Conservation (phyloP, 352 stramenopile species). For the Phytopythium montanum region DNA sequence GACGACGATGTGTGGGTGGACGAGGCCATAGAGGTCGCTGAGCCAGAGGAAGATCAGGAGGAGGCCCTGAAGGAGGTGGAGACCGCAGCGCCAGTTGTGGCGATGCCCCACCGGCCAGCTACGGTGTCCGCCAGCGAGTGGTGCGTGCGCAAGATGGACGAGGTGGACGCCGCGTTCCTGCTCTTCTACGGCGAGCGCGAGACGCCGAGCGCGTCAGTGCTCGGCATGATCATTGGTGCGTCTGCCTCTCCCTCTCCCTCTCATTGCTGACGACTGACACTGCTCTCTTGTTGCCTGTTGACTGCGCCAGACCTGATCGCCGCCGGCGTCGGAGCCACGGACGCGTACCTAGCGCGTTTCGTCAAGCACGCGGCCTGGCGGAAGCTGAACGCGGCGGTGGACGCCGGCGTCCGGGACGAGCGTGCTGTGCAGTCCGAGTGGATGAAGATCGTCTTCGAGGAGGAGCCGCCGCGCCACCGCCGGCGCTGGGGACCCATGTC, state of each 20-base stretch:
- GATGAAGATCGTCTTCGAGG: slow-evolving; percentile 81
- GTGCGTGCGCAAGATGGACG: slow-evolving; percentile 30
- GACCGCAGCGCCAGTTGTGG: no score
- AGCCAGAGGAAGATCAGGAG: no score
- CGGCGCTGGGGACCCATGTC: slow-evolving; percentile 33
- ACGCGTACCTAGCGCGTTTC: slow-evolving; percentile 24
- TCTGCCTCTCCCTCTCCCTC: background rate
- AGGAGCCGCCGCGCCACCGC: slow-evolving; percentile 23
- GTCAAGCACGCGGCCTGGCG: slow-evolving; percentile 52
- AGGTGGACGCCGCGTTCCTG: slow-evolving; percentile 65
- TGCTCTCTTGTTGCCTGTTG: background rate
- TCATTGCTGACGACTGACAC: background rate
- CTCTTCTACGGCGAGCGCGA: slow-evolving; percentile 65
- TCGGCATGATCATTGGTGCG: slow-evolving; percentile 59
- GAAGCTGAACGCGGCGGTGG: slow-evolving; percentile 42
- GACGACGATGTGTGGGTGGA: background rate
- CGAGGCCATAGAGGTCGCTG: no score
- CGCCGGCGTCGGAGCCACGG: slow-evolving; percentile 26
- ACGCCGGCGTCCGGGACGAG: slow-evolving; percentile 29
- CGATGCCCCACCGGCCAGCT: background rate
- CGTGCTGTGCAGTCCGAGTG: slow-evolving; percentile 55
- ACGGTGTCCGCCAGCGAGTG: background rate
- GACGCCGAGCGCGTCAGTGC: slow-evolving; percentile 33
- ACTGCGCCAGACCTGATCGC: slow-evolving; percentile 44
- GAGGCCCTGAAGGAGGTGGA: no score